Evolutionary conservation across 2,329 filamentous ascomycete genomes (phyloP).

Genomic region (Nigrospora osmanthi): DNA sequence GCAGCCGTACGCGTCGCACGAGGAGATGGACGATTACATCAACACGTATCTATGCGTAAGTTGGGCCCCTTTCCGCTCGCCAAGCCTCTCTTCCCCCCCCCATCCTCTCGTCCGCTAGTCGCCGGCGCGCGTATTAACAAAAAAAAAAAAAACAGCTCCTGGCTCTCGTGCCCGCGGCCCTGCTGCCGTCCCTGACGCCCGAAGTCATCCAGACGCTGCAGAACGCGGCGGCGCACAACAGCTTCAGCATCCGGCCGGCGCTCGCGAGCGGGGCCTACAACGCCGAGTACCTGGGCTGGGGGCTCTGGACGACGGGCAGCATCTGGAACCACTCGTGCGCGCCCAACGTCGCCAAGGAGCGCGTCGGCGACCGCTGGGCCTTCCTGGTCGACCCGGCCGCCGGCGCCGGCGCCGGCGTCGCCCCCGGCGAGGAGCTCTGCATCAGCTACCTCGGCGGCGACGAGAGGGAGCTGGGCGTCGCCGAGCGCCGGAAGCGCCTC

Average conservation of each 20-base stretch:
- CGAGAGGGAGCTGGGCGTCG: not conserved
- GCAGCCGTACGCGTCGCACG: not conserved
- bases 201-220: constrained; percentile 1
- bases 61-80: not conserved
- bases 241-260: constrained; percentile 1
- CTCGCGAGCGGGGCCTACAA: constrained; percentile 2
- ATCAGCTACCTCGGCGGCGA: constrained; percentile 2
- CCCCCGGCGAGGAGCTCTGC: not conserved
- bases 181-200: not conserved
- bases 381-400: not conserved
- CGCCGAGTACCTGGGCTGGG: constrained; percentile 1
- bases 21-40: not conserved
- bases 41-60: constrained; percentile 1
- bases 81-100: no score
- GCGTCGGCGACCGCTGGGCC: not conserved
- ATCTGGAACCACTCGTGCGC: constrained; percentile 3
- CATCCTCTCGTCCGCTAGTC: no score
- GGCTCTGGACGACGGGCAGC: constrained; percentile 1
- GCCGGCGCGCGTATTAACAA: no score
- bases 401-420: not conserved
- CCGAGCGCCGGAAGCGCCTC: not conserved
- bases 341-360: not conserved
- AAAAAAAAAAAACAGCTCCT: not conserved
- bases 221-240: constrained; percentile 2
- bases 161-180: not conserved